phyloP scores from a whole-genome alignment of 441 rosid species.

The Gossypium lobatum region DNA sequence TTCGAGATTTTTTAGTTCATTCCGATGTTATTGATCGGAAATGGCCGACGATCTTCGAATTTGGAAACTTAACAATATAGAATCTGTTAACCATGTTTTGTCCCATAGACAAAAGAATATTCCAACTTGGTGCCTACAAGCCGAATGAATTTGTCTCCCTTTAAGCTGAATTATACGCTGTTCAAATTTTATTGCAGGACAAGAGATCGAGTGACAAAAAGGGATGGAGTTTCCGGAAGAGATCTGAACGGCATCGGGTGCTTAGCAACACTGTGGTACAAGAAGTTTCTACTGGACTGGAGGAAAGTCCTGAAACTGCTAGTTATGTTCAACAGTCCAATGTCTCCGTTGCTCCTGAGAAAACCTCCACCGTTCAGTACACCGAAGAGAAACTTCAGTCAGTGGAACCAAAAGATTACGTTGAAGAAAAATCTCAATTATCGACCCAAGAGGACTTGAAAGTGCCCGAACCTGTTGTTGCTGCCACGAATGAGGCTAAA shows the following conservation, averaged over 20 bases:
- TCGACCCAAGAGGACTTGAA: neutral
- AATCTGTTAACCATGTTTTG: neutral
- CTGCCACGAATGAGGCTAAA: neutral
- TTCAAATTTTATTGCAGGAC: slow-evolving; percentile 8
- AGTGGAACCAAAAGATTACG: neutral
- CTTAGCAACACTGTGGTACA: slow-evolving; percentile 12
- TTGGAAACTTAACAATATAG: neutral
- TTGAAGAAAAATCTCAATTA: slow-evolving; percentile 6
- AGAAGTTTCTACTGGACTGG: slow-evolving; percentile 13
- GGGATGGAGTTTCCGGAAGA: slow-evolving; percentile 18
- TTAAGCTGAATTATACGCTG: neutral
- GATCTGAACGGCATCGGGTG: slow-evolving; percentile 15
- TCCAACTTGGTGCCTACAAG: neutral
- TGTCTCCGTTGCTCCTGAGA: neutral
- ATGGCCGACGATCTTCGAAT: neutral
- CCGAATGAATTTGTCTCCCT: neutral
- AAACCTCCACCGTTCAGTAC: neutral
- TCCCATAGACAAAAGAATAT: neutral
- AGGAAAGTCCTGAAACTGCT: slow-evolving; percentile 14
- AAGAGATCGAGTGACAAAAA: slow-evolving; percentile 11
- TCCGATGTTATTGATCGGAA: neutral
- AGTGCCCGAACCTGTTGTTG: neutral
- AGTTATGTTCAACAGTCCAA: neutral
- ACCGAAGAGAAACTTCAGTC: slow-evolving; percentile 1
- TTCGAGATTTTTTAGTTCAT: neutral